A percentile compares a stretch with the other conserved stretches of the same genome.
Conservation (phyloP, 345 rosid species). For the Noccaea caerulescens region DNA sequence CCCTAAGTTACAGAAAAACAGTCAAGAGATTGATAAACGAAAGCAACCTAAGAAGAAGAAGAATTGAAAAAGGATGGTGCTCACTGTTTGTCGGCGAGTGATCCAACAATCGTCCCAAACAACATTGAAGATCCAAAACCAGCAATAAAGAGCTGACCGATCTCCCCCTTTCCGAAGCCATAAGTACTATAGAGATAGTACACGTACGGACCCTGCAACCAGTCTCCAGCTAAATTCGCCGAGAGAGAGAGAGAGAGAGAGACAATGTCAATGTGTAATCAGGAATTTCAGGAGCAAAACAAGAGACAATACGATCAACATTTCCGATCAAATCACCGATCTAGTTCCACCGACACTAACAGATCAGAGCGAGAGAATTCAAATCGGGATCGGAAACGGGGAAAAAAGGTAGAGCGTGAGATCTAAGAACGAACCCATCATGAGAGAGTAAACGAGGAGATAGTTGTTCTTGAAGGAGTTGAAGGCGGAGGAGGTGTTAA, state of each 20-base stretch:
- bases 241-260: not conserved
- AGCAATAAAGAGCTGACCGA: constrained; percentile 76
- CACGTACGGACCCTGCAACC: constrained; percentile 86
- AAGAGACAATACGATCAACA: constrained; percentile 11
- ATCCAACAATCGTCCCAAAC: constrained; percentile 80
- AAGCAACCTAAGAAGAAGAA: not conserved
- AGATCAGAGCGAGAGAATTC: constrained; percentile 1
- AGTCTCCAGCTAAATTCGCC: constrained; percentile 53
- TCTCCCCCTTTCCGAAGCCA: constrained; percentile 71
- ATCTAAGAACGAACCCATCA: constrained; percentile 64
- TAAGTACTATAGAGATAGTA: constrained; percentile 70
- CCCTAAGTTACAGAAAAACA: constrained; percentile 46
- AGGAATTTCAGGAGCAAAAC: not conserved
- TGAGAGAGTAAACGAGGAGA: constrained; percentile 74
- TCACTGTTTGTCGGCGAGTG: constrained; percentile 76
- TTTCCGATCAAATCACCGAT: constrained; percentile 27
- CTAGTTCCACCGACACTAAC: constrained; percentile 21
- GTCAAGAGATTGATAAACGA: not conserved
- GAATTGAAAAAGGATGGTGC: constrained; percentile 16
- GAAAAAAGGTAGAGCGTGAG: not conserved
- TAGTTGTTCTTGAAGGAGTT: constrained; percentile 73
- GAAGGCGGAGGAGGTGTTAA: constrained; percentile 64
- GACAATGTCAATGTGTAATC: not conserved
- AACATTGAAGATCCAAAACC: constrained; percentile 86
- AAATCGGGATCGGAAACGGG: constrained; percentile 14